phyloP scores from a whole-genome alignment of 2,329 filamentous ascomycete genomes.

The Phialophora chinensis region DNA sequence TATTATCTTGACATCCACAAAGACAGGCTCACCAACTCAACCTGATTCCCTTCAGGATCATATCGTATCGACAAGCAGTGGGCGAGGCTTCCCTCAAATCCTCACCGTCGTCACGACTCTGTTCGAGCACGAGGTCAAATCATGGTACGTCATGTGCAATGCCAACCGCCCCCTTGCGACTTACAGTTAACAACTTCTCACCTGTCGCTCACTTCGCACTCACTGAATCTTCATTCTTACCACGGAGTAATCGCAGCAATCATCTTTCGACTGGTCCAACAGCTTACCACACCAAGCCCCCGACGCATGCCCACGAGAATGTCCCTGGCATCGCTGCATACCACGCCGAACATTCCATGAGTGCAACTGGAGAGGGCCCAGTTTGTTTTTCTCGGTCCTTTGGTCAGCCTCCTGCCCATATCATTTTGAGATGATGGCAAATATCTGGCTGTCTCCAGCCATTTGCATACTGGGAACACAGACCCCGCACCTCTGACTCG shows the following conservation, averaged over 20 bases:
- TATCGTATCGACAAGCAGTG: not conserved
- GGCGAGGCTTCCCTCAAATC: not conserved
- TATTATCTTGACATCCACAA: not conserved
- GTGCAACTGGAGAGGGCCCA: not conserved
- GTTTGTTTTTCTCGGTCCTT: not conserved
- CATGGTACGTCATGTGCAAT: not conserved
- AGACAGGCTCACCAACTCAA: not conserved
- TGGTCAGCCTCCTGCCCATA: not conserved
- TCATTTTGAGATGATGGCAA: not conserved
- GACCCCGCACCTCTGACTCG: not conserved
- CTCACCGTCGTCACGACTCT: not conserved
- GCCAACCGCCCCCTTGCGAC: not conserved
- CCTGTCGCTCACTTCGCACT: not conserved
- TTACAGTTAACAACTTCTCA: not conserved
- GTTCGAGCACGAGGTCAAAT: not conserved
- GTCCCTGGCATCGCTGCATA: not conserved
- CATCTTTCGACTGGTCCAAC: not conserved
- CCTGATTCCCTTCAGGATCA: not conserved
- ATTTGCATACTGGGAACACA: not conserved
- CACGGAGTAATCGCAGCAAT: not conserved
- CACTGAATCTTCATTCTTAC: not conserved
- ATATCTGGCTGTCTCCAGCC: not conserved
- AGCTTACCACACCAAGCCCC: not conserved
- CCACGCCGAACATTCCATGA: not conserved
- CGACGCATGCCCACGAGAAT: no score